A percentile compares a stretch with the other conserved stretches of the same genome.
phyloP scores from a whole-genome alignment of 768 basidiomycete genomes.

The Termitomyces sp. region DNA sequence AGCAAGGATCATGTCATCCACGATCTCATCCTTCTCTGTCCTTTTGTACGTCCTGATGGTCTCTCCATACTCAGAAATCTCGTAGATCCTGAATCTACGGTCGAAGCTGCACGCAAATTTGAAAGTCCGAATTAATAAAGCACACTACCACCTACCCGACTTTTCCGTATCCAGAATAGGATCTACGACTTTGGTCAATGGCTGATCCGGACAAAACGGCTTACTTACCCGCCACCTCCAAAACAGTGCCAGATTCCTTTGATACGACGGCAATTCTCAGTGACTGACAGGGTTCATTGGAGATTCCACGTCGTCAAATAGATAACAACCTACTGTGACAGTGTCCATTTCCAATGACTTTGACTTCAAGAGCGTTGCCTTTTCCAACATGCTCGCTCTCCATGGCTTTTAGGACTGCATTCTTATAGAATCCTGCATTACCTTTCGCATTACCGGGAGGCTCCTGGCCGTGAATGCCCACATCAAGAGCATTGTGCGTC shows the following conservation, averaged over 20 bases:
- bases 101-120: constrained; percentile 56
- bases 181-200: constrained; percentile 31
- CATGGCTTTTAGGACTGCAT: constrained; percentile 65
- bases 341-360: constrained; percentile 88
- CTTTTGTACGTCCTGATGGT: constrained; percentile 86
- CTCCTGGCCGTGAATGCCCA: constrained; percentile 63
- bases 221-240: constrained; percentile 69
- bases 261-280: constrained; percentile 83
- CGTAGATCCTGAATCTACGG: constrained; percentile 84
- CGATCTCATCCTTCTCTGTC: constrained; percentile 60
- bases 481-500: constrained; percentile 59
- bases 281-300: constrained; percentile 41
- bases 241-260: constrained; percentile 91
- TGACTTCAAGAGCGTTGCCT: constrained; percentile 59
- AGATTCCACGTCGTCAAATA: background rate
- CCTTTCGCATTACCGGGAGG: constrained; percentile 54
- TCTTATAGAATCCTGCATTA: constrained; percentile 80
- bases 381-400: constrained; percentile 61
- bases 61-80: constrained; percentile 87
- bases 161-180: constrained; percentile 79
- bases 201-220: background rate
- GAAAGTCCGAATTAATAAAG: background rate
- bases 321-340: constrained; percentile 57
- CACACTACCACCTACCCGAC: constrained; percentile 48
- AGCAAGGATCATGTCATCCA: constrained; percentile 59